Base-by-base conservation (phyloP, 805 yeast genomes). In the Saccharomycopsis sp. region DNA sequence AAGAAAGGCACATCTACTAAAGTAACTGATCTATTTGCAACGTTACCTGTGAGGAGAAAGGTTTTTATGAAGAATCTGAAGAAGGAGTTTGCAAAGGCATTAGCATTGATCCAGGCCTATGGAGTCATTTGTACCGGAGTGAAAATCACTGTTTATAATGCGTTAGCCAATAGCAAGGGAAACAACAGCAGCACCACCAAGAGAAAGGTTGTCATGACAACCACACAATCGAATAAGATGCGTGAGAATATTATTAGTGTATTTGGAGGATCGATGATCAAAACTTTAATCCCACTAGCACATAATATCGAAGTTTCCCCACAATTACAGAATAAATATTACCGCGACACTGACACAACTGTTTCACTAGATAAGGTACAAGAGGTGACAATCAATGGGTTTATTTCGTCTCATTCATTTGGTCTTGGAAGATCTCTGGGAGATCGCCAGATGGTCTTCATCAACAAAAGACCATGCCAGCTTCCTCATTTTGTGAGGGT, bases 41-140 rank as follows among this genome's bases (percentile, higher is more conserved):
- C 73, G 55, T 70, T 92, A 56, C 98, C 98, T 0, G 99, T 96
- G 5, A 75, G 99, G 60, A 76, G 83, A 54, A 86, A 84, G 65
- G 91, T 88, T 63, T 79, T 92, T 54, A 77, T 75, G 19, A 88
- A 84, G 66, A 85, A 87, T 64, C 66, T 73, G 44, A 88, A 83
- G 66, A 77, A 84, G 58, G 97, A 91, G 67, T 90, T 85, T 71
- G 76, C 82, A 52, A 87, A 85, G 65, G 77, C 89, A n/a, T 66
- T 93, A 2, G 67, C 73, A 0, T 66, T 86, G 47, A 64, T 94
- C 1, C 94, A 83, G 64, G 80, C 80, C 47, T 89, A 91, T 72
- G 78, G 89, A 14, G 65, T 94, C 2, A 81, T 88, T 3, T 73
- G 78, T 61, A 72, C 82, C 2, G 72, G 76, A 2, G 81, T 86